Conservation (phyloP, 495 filamentous ascomycete genomes). For the Tuber microsphaerosporum region DNA sequence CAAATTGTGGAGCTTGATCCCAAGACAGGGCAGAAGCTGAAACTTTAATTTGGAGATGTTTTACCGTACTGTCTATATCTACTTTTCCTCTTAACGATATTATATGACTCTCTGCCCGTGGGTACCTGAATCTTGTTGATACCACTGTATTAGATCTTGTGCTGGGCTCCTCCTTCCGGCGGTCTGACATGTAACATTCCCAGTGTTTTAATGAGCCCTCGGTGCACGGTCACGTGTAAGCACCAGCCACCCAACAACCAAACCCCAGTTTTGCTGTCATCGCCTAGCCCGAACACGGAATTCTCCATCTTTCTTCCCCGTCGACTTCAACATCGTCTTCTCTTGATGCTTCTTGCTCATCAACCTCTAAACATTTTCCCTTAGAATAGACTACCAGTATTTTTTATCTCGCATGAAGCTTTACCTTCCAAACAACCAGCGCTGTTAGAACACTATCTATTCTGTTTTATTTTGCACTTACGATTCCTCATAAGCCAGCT, state of each 20-base stretch:
- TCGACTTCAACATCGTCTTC: not conserved
- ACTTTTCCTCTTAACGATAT: not conserved
- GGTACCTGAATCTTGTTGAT: not conserved
- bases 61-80: not conserved
- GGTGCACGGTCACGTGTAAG: not conserved
- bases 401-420: not conserved
- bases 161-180: not conserved
- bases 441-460: not conserved
- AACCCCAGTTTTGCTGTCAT: slow-evolving; percentile 5
- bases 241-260: not conserved
- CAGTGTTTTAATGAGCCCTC: not conserved
- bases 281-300: not conserved
- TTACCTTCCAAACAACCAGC: not conserved
- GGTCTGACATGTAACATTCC: too few relatives aligned
- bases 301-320: slow-evolving; percentile 3
- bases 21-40: slow-evolving; percentile 13
- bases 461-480: not conserved
- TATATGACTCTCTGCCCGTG: not conserved
- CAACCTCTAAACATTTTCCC: not conserved
- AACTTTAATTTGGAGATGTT: not conserved
- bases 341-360: not conserved
- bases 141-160: not conserved
- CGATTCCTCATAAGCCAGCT: not conserved
- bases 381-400: not conserved
- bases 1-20: slow-evolving; percentile 69